Evolutionary conservation across 768 basidiomycete species (phyloP), one percentile per base, ranked within the genome.

Genomic region (Xerocomellus chrysenteron): DNA sequence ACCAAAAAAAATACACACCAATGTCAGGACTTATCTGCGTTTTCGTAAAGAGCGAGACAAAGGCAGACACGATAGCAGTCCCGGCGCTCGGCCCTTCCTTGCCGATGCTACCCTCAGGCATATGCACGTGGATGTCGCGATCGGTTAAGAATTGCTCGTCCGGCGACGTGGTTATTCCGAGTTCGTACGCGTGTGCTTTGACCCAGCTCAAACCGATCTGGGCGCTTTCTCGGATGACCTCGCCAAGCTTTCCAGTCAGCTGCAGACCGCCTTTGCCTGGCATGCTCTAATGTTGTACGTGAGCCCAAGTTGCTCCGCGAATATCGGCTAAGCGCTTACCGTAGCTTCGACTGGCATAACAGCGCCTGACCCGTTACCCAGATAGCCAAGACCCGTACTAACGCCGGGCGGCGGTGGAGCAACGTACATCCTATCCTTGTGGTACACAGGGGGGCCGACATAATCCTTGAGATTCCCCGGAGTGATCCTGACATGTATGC

Each of bases 1-100:
- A 55, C 16, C 5, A 30, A 35, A 46, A 21, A 28, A 37, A 17
- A 6, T 6, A 74, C 88, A 21, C 63, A 94, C 92, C 94, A 52
- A 97, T 91, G 74, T 97, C 92, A 16, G 91, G 90, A 67, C 81
- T 81, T 43, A 98, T 84, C 72, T 77, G 83, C 5, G 86, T 91
- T 75, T 87, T 88, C 0, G 90, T 95, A 74, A 98, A 92, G 54
- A 98, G 78, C 42, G 88, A 91, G 43, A 98, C 94, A 61, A 98
- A 88, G 0, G 96, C 94, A 44, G 90, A 85, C 55, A 97, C 66
- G 40, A 99, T 86, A 0, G 97, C 97, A 5, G 92, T 98, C 35
- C 97, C 97, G 2, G 97, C 97, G 64, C 91, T 94, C 1, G 97
- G 97, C 0, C 97, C 97, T 63, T 97, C 95, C 76, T 98, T 94